Evolutionary conservation across 2,329 filamentous ascomycete species (phyloP).

Genomic region (Byssothecium circinans): DNA sequence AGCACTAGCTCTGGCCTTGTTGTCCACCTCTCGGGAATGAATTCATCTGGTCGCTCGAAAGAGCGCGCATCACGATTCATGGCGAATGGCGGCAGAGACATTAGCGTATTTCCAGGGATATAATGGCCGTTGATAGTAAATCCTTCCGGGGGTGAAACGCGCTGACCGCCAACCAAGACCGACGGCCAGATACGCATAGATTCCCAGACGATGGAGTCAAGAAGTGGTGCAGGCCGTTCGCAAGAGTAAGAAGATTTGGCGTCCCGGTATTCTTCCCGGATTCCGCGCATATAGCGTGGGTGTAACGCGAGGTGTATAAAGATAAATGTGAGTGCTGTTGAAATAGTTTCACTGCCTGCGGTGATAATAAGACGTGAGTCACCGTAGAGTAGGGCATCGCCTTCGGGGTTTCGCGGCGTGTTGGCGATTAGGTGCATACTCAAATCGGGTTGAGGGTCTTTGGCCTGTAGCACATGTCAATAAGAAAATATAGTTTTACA

Average conservation of each 20-base stretch:
- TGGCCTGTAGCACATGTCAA: not conserved
- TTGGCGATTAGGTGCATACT: slow-evolving; percentile 26
- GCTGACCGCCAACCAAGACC: slow-evolving; percentile 28
- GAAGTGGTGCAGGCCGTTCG: slow-evolving; percentile 17
- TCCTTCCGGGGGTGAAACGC: slow-evolving; percentile 34
- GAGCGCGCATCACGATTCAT: slow-evolving; percentile 21
- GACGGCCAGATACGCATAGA: slow-evolving; percentile 32
- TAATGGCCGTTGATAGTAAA: slow-evolving; percentile 21
- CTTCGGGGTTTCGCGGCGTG: slow-evolving; percentile 16
- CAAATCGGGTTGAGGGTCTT: slow-evolving; percentile 22
- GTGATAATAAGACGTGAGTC: slow-evolving; percentile 37
- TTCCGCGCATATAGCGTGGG: slow-evolving; percentile 15
- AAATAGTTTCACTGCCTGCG: slow-evolving; percentile 51
- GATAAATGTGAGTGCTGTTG: slow-evolving; percentile 55
- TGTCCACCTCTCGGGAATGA: slow-evolving; percentile 31
- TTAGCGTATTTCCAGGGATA: slow-evolving; percentile 32
- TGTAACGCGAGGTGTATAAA: slow-evolving; percentile 41
- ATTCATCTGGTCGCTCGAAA: slow-evolving; percentile 24
- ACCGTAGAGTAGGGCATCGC: slow-evolving; percentile 25
- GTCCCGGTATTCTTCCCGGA: slow-evolving; percentile 27
- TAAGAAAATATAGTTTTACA: too few species aligned
- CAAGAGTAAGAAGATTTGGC: slow-evolving; percentile 6
- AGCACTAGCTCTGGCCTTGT: slow-evolving; percentile 19
- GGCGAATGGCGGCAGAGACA: slow-evolving; percentile 23
- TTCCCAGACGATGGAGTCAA: slow-evolving; percentile 38